Evolutionary conservation across 2,329 filamentous ascomycete genomes (phyloP).

Genomic region (Sodiomyces alkalinus): DNA sequence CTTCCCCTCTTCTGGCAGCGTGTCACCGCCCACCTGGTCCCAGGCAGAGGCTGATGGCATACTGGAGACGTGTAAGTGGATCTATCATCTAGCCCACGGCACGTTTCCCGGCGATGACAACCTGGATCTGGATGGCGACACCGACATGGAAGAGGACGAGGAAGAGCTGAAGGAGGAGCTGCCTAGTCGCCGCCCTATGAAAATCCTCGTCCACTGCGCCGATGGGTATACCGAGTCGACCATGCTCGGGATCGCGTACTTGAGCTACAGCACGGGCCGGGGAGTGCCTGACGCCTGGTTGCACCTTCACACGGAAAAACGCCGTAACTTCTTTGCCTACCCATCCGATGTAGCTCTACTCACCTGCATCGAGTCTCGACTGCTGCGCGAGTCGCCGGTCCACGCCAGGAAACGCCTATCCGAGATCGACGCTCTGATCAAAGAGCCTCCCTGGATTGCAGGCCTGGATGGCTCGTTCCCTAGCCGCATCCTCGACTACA

Average conservation of each 20-base stretch:
- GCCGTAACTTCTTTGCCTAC: slow-evolving; percentile 93
- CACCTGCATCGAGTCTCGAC: slow-evolving; percentile 57
- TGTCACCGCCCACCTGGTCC: slow-evolving; percentile 71
- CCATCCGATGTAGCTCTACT: slow-evolving; percentile 76
- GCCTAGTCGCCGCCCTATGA: slow-evolving; percentile 38
- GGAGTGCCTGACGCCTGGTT: slow-evolving; percentile 80
- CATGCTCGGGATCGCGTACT: slow-evolving; percentile 78
- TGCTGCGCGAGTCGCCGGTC: slow-evolving; percentile 56
- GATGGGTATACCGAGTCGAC: slow-evolving; percentile 96
- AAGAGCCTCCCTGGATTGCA: slow-evolving; percentile 66
- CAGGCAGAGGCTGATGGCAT: slow-evolving; percentile 73
- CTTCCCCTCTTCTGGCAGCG: slow-evolving; percentile 89
- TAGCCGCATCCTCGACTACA: slow-evolving; percentile 76
- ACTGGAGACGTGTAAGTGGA: slow-evolving; percentile 77
- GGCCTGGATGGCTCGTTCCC: slow-evolving; percentile 82
- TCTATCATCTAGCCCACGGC: slow-evolving; percentile 68
- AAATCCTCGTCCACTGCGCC: slow-evolving; percentile 79
- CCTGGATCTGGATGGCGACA: slow-evolving; percentile 35
- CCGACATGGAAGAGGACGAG: slow-evolving; percentile 31
- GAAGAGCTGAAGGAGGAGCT: too few relatives aligned
- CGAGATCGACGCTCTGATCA: slow-evolving; percentile 35
- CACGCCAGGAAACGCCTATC: slow-evolving; percentile 30
- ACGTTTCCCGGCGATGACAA: slow-evolving; percentile 17
- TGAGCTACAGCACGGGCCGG: slow-evolving; percentile 75
- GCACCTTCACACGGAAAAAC: slow-evolving; percentile 61